Evolutionary conservation across 2,329 filamentous ascomycete species (phyloP).

Genomic region (Stachybotrys echinatus): DNA sequence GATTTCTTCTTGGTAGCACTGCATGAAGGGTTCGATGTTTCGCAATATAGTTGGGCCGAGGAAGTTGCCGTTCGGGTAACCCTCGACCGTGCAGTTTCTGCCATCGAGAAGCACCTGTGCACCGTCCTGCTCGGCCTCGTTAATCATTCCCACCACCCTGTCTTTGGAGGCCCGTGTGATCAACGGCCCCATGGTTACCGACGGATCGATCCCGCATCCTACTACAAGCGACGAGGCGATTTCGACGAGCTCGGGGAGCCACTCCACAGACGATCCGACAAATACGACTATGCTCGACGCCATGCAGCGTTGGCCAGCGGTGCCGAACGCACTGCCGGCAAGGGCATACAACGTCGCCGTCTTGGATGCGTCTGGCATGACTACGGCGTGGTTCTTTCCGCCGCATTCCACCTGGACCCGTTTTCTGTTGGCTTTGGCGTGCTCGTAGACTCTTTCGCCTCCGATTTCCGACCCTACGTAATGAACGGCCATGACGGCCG

Average conservation of each 20-base stretch:
- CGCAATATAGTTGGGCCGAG: constrained; percentile 7
- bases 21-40: constrained; percentile 6
- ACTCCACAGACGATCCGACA: constrained; percentile 60
- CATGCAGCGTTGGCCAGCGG: constrained; percentile 65
- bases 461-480: constrained; percentile 65
- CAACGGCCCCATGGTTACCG: constrained; percentile 14
- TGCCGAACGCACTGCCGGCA: constrained; percentile 61
- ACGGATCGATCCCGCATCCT: constrained; percentile 12
- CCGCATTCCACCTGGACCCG: constrained; percentile 65
- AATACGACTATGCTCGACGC: constrained; percentile 60
- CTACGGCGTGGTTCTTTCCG: constrained; percentile 64
- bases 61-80: constrained; percentile 19
- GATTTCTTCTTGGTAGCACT: constrained; percentile 20
- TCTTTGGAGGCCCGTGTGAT: constrained; percentile 12
- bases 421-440: constrained; percentile 63
- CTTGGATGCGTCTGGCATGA: constrained; percentile 64
- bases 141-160: constrained; percentile 13
- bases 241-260: constrained; percentile 59
- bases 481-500: constrained; percentile 61
- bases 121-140: constrained; percentile 12
- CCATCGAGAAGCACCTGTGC: constrained; percentile 17
- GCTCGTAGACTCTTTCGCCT: constrained; percentile 62
- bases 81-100: constrained; percentile 8
- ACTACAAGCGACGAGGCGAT: constrained; percentile 47
- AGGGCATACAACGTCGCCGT: constrained; percentile 62